Evolutionary conservation across 345 rosid species (phyloP).

Genomic region (Populus pruinosa): DNA sequence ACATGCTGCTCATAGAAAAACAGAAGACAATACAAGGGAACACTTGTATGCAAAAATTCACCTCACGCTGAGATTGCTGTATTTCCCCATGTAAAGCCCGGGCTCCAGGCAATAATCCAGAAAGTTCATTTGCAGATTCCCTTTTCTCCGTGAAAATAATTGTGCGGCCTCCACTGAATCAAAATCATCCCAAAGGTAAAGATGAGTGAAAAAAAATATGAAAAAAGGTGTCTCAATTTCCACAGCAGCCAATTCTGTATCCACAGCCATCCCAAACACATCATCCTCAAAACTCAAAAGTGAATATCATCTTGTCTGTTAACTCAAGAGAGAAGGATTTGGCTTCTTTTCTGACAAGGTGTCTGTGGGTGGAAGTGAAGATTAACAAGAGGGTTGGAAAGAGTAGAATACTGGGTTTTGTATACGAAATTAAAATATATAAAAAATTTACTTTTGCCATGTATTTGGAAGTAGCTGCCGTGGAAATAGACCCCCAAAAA

Average conservation of each 20-base stretch:
- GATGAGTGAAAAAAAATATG: neutral
- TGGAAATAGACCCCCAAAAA: neutral
- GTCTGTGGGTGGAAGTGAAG: too few relatives aligned
- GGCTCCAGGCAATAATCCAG: constrained; percentile 82
- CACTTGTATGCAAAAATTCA: constrained; percentile 17
- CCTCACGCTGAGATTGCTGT: constrained; percentile 92
- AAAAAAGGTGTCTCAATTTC: neutral
- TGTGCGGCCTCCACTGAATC: constrained; percentile 82
- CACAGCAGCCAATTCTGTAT: neutral
- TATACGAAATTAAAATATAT: too few relatives aligned
- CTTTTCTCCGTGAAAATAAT: constrained; percentile 88
- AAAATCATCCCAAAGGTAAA: constrained; percentile 3
- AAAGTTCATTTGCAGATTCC: constrained; percentile 84
- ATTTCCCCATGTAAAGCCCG: constrained; percentile 93
- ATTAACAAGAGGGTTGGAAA: too few relatives aligned
- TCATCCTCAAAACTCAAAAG: too few relatives aligned
- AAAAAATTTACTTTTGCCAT: too few relatives aligned
- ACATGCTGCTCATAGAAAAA: neutral
- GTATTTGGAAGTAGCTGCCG: too few relatives aligned
- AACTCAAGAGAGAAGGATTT: too few relatives aligned
- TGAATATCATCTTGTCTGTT: too few relatives aligned
- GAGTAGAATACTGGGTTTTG: too few relatives aligned
- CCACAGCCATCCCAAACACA: too few relatives aligned
- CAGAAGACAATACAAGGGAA: neutral
- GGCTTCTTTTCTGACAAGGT: too few relatives aligned